Base-by-base conservation (phyloP, 2,329 filamentous ascomycete genomes). In the Metarhizium guizhouense region DNA sequence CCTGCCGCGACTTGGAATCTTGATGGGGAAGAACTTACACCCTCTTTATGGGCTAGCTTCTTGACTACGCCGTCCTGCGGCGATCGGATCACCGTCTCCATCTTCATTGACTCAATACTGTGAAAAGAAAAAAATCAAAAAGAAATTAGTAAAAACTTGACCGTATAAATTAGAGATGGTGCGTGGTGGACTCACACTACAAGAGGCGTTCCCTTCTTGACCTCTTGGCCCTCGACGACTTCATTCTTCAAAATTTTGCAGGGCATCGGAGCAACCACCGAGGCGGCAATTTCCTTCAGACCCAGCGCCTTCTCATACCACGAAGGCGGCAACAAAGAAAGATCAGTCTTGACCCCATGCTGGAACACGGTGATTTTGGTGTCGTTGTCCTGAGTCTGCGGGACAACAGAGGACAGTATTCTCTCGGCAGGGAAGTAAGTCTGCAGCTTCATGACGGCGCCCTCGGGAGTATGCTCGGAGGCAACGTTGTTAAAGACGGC, bases 241-340 rank as follows among this genome's bases (percentile, higher is more conserved):
- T 96, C 89, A 51, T 96, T 94, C 61, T 90, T 84, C 59, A 99
- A 74, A 30, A 99, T 87, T 74, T 97, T 97, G 74, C 94, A 97
- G 2, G 94, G 94, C 94, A 99, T 99, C 0, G 94, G 94, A 25
- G 94, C 90, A 29, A 89, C 79, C 1, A 97, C 90, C 54, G 87
- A 94, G 57, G 93, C 92, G 6, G 85, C 79, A 0, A 81, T 80
- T 65, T 95, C 90, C 68, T 90, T 92, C 59, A 88, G 74, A 0
- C 93, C 92, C 7, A 96, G 77, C 0, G 90, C 91, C 72, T 95
- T 93, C 63, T 91, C 88, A 56, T 88, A 87, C 91, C 92, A 99
- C 48, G 77, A 76, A 0, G 93, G 91, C 18, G 74, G 72, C 45
- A 79, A 67, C n/a, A 86, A 70, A 10, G 71, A 70, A 30, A 86